Conservation (phyloP, 129 eudicot genomes). For the Artemisia argyi region DNA sequence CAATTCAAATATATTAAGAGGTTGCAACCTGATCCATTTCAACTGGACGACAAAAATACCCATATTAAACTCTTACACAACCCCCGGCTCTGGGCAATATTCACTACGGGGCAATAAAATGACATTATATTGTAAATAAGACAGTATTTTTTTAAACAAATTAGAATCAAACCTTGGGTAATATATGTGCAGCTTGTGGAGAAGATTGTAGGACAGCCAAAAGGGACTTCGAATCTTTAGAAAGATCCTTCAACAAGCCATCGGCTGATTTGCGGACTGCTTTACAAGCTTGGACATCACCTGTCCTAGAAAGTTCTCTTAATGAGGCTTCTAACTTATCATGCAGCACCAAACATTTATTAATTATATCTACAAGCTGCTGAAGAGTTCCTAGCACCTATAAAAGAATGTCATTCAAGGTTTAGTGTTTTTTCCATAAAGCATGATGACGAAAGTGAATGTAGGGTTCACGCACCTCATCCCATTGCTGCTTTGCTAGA, state of each 20-base stretch:
- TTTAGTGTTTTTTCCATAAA: neutral
- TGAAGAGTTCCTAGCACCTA: conserved; percentile 82
- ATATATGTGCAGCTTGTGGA: conserved; percentile 66
- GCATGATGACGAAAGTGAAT: neutral
- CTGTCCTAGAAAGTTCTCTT: conserved; percentile 88
- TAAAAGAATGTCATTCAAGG: neutral
- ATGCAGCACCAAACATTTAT: conserved; percentile 52
- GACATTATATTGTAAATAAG: neutral
- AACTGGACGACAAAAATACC: no score
- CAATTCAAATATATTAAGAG: no score
- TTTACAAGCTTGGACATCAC: conserved; percentile 87
- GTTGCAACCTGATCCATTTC: no score
- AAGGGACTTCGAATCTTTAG: conserved; percentile 83
- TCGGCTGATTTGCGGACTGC: conserved; percentile 92
- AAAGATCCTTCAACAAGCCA: conserved; percentile 65
- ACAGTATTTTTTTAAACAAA: neutral
- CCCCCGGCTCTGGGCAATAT: neutral
- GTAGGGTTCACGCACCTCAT: conserved; percentile 54
- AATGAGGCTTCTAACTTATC: conserved; percentile 89
- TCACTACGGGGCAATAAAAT: neutral
- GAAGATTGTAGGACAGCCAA: conserved; percentile 73
- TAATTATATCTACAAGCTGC: conserved; percentile 63
- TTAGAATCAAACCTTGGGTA: conserved; percentile 59
- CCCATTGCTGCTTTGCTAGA: conserved; percentile 93
- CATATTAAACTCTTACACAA: neutral